A percentile compares a stretch with the other conserved stretches of the same genome.
phyloP scores from a whole-genome alignment of 768 basidiomycete species.

The Plicaturopsis crispa region DNA sequence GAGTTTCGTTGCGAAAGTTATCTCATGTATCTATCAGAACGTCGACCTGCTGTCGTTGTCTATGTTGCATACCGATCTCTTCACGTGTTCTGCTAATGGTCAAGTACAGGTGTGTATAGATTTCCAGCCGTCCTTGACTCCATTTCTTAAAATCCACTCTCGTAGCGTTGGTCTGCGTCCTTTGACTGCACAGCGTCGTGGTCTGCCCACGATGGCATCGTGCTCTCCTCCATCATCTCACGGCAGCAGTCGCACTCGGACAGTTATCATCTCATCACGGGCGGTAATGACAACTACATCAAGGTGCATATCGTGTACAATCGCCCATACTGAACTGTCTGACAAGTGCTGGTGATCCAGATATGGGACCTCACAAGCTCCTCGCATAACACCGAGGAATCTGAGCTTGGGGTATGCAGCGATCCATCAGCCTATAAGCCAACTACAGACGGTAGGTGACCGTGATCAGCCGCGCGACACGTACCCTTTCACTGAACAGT shows the following conservation, averaged over 20 bases:
- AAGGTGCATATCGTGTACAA: conserved; percentile 54
- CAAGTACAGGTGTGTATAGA: conserved; percentile 51
- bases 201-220: conserved; percentile 74
- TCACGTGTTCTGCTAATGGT: conserved; percentile 61
- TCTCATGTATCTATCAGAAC: too few species aligned
- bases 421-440: too few species aligned
- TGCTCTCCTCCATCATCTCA: conserved; percentile 70
- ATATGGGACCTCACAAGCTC: conserved; percentile 41
- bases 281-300: conserved; percentile 80
- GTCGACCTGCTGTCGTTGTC: conserved; percentile 81
- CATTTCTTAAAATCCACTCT: conserved; percentile 1
- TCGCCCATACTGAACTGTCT: not conserved
- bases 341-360: conserved; percentile 20
- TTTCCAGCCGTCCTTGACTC: not conserved
- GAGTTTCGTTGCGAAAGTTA: not conserved
- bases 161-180: conserved; percentile 71
- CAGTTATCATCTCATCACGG: conserved; percentile 53
- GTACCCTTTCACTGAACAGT: too few species aligned
- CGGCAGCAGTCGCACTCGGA: conserved; percentile 20
- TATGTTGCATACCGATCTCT: conserved; percentile 54
- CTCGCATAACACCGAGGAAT: not conserved
- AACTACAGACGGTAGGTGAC: too few species aligned
- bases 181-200: conserved; percentile 85
- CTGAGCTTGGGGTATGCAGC: too few species aligned
- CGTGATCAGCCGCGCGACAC: too few species aligned